Evolutionary conservation across 2,329 filamentous ascomycete species (phyloP).

Genomic region (Cladosporium sp.): DNA sequence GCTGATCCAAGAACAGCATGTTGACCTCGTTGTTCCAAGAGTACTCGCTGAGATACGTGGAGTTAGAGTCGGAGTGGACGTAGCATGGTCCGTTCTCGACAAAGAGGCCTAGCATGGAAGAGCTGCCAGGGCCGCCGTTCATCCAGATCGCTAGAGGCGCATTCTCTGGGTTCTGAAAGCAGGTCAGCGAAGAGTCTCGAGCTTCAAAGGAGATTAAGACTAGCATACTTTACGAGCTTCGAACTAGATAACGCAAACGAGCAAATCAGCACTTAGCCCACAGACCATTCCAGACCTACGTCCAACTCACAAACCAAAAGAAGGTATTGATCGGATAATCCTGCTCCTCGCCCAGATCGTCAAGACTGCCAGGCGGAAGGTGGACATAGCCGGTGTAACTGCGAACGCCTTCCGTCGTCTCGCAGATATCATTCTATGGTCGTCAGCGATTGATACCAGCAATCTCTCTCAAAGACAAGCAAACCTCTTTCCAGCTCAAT

Average conservation of each 20-base stretch:
- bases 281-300: no score
- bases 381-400: constrained; percentile 42
- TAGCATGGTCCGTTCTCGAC: constrained; percentile 56
- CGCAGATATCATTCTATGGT: constrained; percentile 40
- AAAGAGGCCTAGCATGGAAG: constrained; percentile 51
- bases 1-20: constrained; percentile 66
- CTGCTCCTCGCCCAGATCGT: constrained; percentile 28
- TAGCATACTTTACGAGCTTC: neutral
- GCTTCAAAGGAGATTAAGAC: neutral
- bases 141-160: constrained; percentile 60
- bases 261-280: no score
- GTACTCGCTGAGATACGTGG: constrained; percentile 55
- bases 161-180: constrained; percentile 48
- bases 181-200: neutral
- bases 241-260: neutral
- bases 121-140: constrained; percentile 58
- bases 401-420: constrained; percentile 51
- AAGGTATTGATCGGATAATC: constrained; percentile 42
- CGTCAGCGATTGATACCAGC: neutral
- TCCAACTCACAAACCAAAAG: constrained; percentile 52
- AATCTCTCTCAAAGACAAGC: neutral
- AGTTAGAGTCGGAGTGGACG: constrained; percentile 55
- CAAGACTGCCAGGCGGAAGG: constrained; percentile 26
- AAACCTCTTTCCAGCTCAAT: constrained; percentile 50
- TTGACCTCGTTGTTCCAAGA: constrained; percentile 62